Base-by-base conservation (phyloP, 148 eudicot genomes). In the Vaccinium macrocarpon region DNA sequence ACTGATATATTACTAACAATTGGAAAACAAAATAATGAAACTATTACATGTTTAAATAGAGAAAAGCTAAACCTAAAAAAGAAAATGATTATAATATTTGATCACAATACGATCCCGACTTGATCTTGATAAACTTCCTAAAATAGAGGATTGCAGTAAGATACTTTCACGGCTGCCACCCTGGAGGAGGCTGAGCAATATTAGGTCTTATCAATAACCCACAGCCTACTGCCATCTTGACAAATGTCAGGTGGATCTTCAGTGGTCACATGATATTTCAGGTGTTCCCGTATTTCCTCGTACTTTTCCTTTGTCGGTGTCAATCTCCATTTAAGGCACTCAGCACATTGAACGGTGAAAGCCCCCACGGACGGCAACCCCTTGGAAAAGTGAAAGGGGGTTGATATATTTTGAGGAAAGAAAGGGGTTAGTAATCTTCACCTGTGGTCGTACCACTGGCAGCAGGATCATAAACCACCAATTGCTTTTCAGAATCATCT, bases 151-250 rank as follows among this genome's bases (percentile, higher is more conserved):
- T 61, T 49, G 32, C 13, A 32, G 35, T 32, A 32, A 3, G 35
- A 32, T 32, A 32, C 35, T 32, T 32, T 32, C 35, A 32, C 35
- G 2, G 35, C 2, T 32, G 91, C 99, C 98, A 97, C 35, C 99
- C 98, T 81, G 90, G 90, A 74, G 99, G 99, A 53, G 98, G 92
- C 81, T 88, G 93, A 85, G 97, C 92, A 87, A 97, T 97, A 82
- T 85, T 92, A 81, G 98, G 98, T n/a, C 83, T 92, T 95, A 86
- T 97, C 99, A 84, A 97, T 97, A 0, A 98, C 99, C 99, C 99
- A 95, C 38, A 95, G 87, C 82, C 97, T 88, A 86, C 94, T 91
- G 14, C 93, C 93, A 92, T 97, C 99, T 84, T 92, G 99, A 75
- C 77, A 68, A 78, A 97, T 86, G 88, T 97, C 99, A 81, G 91